Evolutionary conservation across 2,329 filamentous ascomycete species (phyloP), one percentile per base, ranked within the genome.

Genomic region (Chaetomium strumarium): DNA sequence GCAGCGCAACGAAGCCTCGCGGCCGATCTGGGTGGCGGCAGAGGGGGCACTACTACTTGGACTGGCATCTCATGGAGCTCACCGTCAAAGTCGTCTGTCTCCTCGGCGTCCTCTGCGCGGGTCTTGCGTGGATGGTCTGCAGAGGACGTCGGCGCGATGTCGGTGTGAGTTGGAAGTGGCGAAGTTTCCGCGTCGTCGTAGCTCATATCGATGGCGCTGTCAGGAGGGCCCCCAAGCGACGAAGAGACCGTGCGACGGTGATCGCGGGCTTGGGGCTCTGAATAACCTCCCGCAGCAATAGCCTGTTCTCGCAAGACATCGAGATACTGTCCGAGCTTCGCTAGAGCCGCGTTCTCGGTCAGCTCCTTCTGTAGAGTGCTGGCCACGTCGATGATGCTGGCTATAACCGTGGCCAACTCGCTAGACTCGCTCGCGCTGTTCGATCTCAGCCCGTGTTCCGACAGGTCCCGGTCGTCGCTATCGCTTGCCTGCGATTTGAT

Each of bases 241-340:
- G 67, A 64, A 12, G 58, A 52, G 14, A 56, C 43, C 29, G 44
- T 14, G 13, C 39, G 47, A 36, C 40, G 55, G 43, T 46, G 48
- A 9, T n/a, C 36, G 7, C 31, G 16, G 3, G 43, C 34, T 5
- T 38, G 33, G n/a, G 55, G 41, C 11, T 42, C 41, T 14, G 49
- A 43, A 19, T 29, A n/a, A n/a, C 52, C 46, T 9, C 52, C 31
- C 10, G 42, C 42, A 4, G 60, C 58, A 41, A 66, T 58, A 36
- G 69, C 69, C 70, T 88, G 87, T 58, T 84, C 80, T 7, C 85
- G 85, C 6, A 90, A 77, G 0, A 84, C 80, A 63, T 87, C 85
- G 55, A 85, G 76, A 56, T 86, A 83, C 19, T 79, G 84, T 53
- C 84, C 83, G n/a, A 83, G 79, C 3, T 77, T 81, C 1, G 83